phyloP scores from a whole-genome alignment of 768 basidiomycete species.

The Tylopilus felleus region DNA sequence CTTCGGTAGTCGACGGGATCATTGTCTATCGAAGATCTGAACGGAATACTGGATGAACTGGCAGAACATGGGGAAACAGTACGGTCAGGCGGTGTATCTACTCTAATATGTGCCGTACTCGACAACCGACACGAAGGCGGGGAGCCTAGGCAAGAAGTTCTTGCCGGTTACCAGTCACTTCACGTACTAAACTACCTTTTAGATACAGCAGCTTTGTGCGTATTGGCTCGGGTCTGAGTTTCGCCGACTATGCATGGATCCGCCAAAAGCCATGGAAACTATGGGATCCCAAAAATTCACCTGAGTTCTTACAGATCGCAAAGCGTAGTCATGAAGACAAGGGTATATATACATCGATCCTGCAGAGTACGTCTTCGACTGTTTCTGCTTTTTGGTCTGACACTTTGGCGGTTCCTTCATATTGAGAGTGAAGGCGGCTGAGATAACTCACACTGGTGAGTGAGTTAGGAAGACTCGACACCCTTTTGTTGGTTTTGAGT shows the following conservation, averaged over 20 bases:
- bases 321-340: conserved; percentile 69
- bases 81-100: conserved; percentile 83
- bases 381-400: background rate
- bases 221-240: conserved; percentile 86
- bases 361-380: conserved; percentile 56
- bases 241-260: conserved; percentile 84
- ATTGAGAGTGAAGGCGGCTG: conserved; percentile 89
- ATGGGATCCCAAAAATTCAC: conserved; percentile 72
- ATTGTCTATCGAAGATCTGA: conserved; percentile 80
- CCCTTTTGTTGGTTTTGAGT: background rate
- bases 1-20: conserved; percentile 73
- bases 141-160: conserved; percentile 52
- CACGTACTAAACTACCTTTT: background rate
- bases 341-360: conserved; percentile 89
- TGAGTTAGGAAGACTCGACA: conserved; percentile 25
- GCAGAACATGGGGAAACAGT: conserved; percentile 77
- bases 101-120: conserved; percentile 82
- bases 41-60: conserved; percentile 75
- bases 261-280: conserved; percentile 77
- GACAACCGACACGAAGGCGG: conserved; percentile 62
- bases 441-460: conserved; percentile 79
- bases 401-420: conserved; percentile 75
- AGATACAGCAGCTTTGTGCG: conserved; percentile 89
- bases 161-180: background rate
- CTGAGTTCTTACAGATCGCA: conserved; percentile 62